phyloP scores from a whole-genome alignment of 2,329 filamentous ascomycete genomes.

The Colletotrichum paranaense region DNA sequence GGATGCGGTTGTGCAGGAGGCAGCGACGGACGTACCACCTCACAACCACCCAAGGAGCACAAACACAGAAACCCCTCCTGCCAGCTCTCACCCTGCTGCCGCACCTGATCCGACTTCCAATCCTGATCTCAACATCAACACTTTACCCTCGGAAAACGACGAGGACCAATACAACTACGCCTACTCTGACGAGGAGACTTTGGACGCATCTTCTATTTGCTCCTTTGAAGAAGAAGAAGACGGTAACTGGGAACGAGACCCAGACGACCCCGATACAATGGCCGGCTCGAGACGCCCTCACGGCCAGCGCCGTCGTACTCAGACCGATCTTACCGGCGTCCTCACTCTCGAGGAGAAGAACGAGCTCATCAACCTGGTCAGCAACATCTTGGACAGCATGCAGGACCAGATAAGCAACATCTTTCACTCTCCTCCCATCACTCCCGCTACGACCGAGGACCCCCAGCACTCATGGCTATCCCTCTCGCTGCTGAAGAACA shows the following conservation, averaged over 20 bases:
- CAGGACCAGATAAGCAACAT: constrained; percentile 61
- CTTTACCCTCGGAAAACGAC: constrained; percentile 23
- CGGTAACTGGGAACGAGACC: constrained; percentile 30
- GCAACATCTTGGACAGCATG: constrained; percentile 66
- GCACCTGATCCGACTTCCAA: neutral
- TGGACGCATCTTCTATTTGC: constrained; percentile 33
- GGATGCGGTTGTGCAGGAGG: constrained; percentile 24
- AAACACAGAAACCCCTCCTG: constrained; percentile 28
- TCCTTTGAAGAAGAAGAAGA: constrained; percentile 34
- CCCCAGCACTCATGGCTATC: constrained; percentile 49
- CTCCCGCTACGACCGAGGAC: constrained; percentile 45
- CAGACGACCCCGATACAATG: constrained; percentile 17
- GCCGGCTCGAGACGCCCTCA: constrained; percentile 30
- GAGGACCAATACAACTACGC: constrained; percentile 31
- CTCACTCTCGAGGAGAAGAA: constrained; percentile 60
- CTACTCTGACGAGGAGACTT: constrained; percentile 28
- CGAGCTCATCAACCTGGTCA: constrained; percentile 64
- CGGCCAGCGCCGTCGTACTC: constrained; percentile 28
- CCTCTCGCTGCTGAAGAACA: constrained; percentile 44
- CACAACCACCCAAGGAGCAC: constrained; percentile 17
- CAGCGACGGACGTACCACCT: constrained; percentile 21
- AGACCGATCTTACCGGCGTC: constrained; percentile 61
- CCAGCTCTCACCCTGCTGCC: constrained; percentile 9
- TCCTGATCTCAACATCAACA: constrained; percentile 12
- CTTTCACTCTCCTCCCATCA: constrained; percentile 60